Conservation (phyloP, 1,139 yeast species). For the Wickerhamomyces sp. region DNA sequence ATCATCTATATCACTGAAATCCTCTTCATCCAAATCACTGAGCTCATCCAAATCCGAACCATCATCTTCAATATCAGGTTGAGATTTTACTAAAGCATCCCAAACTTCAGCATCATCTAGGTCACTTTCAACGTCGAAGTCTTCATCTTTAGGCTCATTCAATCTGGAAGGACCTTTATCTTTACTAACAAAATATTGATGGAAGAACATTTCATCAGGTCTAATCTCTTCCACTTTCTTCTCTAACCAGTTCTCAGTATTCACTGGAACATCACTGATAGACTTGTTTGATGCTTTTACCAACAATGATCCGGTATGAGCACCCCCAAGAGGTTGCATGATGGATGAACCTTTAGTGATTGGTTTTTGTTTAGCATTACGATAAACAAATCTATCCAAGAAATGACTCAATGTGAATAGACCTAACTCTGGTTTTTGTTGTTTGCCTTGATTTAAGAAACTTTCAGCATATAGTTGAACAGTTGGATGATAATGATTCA, state of each 20-base stretch:
- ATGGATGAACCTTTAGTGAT: conserved; percentile 77
- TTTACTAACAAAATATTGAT: conserved; percentile 75
- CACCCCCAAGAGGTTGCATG: conserved; percentile 97
- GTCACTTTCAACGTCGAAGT: conserved; percentile 43
- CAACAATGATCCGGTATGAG: conserved; percentile 64
- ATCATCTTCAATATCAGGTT: conserved; percentile 73
- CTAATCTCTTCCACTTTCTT: conserved; percentile 61
- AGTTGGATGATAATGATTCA: conserved; percentile 89
- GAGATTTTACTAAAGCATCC: conserved; percentile 81
- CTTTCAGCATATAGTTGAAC: conserved; percentile 76
- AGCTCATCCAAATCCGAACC: conserved; percentile 50
- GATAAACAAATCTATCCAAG: conserved; percentile 92
- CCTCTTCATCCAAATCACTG: conserved; percentile 41
- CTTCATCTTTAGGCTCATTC: conserved; percentile 30
- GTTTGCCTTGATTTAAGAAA: conserved; percentile 38
- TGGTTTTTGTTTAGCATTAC: conserved; percentile 80
- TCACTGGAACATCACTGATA: conserved; percentile 54
- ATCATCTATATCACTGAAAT: conserved; percentile 29
- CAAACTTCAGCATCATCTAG: conserved; percentile 79
- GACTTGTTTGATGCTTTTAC: conserved; percentile 59
- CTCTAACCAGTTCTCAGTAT: conserved; percentile 77
- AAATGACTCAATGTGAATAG: conserved; percentile 84
- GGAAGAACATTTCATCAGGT: conserved; percentile 88
- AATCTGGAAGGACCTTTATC: conserved; percentile 39
- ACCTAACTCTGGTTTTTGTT: conserved; percentile 80